Base-by-base conservation (phyloP, 768 basidiomycete species). In the Hericium rajendrae region DNA sequence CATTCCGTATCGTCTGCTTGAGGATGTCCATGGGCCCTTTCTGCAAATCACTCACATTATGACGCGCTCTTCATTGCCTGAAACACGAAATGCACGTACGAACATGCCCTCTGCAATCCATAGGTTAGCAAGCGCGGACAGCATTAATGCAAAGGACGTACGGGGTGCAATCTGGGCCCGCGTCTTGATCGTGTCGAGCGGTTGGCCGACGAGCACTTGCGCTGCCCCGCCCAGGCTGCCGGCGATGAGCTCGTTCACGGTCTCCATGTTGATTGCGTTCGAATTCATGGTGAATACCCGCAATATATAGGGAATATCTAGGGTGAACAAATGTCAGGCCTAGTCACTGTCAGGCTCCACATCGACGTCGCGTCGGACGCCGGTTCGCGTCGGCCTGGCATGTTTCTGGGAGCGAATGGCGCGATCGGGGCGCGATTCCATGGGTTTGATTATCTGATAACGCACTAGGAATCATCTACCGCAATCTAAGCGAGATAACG, bases 21-120 rank as follows among this genome's bases (percentile, higher is more conserved):
- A 94, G 71, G 59, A 98, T 93, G 67, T 98, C 94, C 81, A 94
- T 84, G 0, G 95, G 94, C 1, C 94, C 94, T 77, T 88, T 94
- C 90, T 93, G 66, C 13, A 28, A 40, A 20, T 24, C 38, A 38
- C 22, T 10, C 18, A 52, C 46, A 58, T 51, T 15, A 20, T 22
- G 39, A 26, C 2, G 51, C 15, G 4, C 16, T 16, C 6, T 32
- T 10, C 32, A 8, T 2, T 6, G 32, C 32, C 32, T 8, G 11
- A 32, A 53, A 38, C 3, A 2, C 15, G 49, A 51, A 24, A 13
- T 8, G 37, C 6, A 78, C 89, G 74, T 68, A 93, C 90, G 76
- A 93, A 93, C 90, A 91, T 91, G 28, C 82, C 88, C 73, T 81
- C 91, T 93, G 59, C 26, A 57, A 16, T 10, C 32, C 6, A 32